These are phyloP conservation scores for Asterochloris sp. DNA, from an alignment of 139 green algal genomes.

Conservation along the genomic window DNA sequence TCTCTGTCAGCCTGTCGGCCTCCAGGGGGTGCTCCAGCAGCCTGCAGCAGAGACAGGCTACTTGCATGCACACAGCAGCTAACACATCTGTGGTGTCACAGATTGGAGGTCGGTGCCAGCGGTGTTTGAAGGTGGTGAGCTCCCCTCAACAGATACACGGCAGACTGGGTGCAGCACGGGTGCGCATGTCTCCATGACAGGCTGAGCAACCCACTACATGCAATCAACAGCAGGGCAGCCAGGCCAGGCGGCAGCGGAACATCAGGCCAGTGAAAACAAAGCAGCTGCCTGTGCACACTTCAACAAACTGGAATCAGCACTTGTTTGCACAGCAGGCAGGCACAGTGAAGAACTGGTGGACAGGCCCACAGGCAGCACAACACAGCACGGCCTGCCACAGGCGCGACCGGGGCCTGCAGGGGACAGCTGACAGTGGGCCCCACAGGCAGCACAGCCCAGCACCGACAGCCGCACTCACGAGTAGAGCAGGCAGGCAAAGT, in stretches of 20 bases:
- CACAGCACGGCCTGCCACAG: too few species aligned
- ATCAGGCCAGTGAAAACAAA: background rate
- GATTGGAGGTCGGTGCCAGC: too few species aligned
- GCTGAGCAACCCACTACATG: too few species aligned
- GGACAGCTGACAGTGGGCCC: background rate
- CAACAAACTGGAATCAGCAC: background rate
- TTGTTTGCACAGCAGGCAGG: conserved; percentile 8
- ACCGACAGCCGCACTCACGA: conserved; percentile 24
- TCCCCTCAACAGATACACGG: too few species aligned
- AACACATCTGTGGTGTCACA: too few species aligned
- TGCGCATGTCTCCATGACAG: too few species aligned
- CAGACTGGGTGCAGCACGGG: too few species aligned
- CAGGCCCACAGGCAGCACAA: background rate
- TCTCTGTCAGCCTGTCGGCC: conserved; percentile 57
- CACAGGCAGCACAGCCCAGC: background rate
- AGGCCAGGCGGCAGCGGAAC: background rate
- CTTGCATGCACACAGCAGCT: background rate
- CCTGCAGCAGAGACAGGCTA: conserved; percentile 32
- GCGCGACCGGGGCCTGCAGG: background rate
- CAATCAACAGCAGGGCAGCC: background rate
- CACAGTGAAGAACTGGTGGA: background rate
- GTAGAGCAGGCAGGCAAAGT: conserved; percentile 98
- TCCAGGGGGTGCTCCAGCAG: conserved; percentile 80
- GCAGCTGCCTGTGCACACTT: background rate
- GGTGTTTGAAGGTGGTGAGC: too few species aligned